These are phyloP conservation scores for Amphibolis antarctica DNA, from an alignment of 106 monocot genomes.

Conservation along the genomic window DNA sequence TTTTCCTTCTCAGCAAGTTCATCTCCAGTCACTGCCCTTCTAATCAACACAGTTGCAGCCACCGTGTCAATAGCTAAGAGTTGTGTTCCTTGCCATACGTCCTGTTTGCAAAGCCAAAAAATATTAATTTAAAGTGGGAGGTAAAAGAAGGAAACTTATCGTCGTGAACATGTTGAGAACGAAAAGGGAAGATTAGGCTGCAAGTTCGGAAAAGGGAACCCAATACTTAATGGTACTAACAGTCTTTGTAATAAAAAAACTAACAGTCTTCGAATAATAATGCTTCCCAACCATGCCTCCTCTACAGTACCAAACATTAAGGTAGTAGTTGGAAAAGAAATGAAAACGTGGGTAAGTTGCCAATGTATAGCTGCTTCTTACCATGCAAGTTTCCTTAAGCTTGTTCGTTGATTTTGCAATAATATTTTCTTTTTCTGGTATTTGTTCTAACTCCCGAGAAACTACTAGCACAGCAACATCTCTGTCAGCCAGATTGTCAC, in stretches of 20 bases:
- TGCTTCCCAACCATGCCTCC: too few relatives aligned
- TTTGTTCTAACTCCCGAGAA: slow-evolving; percentile 19
- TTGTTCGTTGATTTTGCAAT: slow-evolving; percentile 74
- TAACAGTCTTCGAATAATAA: too few relatives aligned
- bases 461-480: slow-evolving; percentile 14
- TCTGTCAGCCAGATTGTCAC: slow-evolving; percentile 17
- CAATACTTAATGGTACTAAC: too few relatives aligned
- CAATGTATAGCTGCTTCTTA: slow-evolving; percentile 15
- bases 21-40: slow-evolving; percentile 73
- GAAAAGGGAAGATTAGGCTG: too few relatives aligned
- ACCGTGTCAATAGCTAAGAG: slow-evolving; percentile 81
- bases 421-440: slow-evolving; percentile 43
- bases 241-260: too few relatives aligned
- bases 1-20: slow-evolving; percentile 94
- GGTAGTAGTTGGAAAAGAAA: too few relatives aligned
- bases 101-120: slow-evolving; percentile 26
- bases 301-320: too few relatives aligned
- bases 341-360: neutral
- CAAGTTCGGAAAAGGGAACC: too few relatives aligned
- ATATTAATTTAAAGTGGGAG: neutral
- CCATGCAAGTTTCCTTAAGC: slow-evolving; percentile 80
- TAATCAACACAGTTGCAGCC: slow-evolving; percentile 65
- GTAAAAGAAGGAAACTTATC: too few relatives aligned
- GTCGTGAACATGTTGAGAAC: too few relatives aligned
- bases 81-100: slow-evolving; percentile 95